Conservation (phyloP, 805 yeast species). For the Hanseniaspora taiwanica region DNA sequence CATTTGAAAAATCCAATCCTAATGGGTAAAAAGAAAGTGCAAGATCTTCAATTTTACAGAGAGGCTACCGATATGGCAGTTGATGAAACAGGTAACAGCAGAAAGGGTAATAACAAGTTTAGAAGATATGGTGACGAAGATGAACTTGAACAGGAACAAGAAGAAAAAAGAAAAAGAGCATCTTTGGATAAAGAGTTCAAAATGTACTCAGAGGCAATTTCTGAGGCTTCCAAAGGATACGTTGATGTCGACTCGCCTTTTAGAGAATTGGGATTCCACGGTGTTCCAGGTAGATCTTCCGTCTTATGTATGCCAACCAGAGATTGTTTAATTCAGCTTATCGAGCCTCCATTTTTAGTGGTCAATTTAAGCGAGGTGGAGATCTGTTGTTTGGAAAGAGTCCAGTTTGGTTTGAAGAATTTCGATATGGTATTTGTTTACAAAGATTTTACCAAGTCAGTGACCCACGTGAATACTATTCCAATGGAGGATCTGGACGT, state of each 20-base stretch:
- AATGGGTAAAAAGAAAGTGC: conserved; percentile 91
- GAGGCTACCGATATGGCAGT: conserved; percentile 94
- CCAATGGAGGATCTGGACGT: conserved; percentile 88
- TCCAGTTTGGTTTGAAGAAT: conserved; percentile 91
- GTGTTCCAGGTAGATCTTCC: conserved; percentile 92
- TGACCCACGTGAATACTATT: conserved; percentile 84
- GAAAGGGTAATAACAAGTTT: conserved; percentile 54
- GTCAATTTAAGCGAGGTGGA: conserved; percentile 86
- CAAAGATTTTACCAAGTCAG: conserved; percentile 80
- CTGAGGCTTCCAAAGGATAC: conserved; percentile 74
- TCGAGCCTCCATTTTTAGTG: conserved; percentile 91
- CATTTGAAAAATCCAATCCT: conserved; percentile 86
- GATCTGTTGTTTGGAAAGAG: conserved; percentile 90
- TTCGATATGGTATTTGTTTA: conserved; percentile 94
- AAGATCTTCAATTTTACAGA: conserved; percentile 89
- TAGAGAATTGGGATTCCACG: conserved; percentile 91
- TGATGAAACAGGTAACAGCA: conserved; percentile 85
- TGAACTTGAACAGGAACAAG: conserved; percentile 96
- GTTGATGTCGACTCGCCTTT: conserved; percentile 88
- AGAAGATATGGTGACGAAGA: conserved; percentile 95
- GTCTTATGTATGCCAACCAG: conserved; percentile 94
- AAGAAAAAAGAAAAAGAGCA: conserved; percentile 86
- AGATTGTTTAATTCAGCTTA: conserved; percentile 86
- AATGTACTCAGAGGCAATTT: conserved; percentile 76
- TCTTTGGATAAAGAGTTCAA: conserved; percentile 85